Percentiles rank a stretch among this genome's conserved stretches.
phyloP scores from a whole-genome alignment of 495 filamentous ascomycete species.

The Aspergillus heteromorphus region DNA sequence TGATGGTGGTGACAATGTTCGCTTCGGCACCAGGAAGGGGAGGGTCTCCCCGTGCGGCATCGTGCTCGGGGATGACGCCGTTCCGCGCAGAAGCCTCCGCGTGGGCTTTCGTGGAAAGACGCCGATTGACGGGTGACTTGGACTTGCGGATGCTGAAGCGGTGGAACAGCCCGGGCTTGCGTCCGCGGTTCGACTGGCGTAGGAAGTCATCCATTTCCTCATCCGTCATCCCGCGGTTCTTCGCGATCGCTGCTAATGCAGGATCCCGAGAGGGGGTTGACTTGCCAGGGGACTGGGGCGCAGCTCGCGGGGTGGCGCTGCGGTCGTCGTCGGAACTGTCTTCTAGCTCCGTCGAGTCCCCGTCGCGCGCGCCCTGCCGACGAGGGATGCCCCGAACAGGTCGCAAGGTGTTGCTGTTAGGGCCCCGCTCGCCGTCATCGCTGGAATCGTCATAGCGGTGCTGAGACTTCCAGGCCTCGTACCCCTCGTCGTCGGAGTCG shows the following conservation, averaged over 20 bases:
- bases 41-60: conserved; percentile 18
- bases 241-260: conserved; percentile 36
- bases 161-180: conserved; percentile 35
- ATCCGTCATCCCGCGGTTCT: conserved; percentile 38
- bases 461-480: conserved; percentile 38
- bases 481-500: conserved; percentile 61
- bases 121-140: conserved; percentile 31
- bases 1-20: conserved; percentile 14
- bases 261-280: conserved; percentile 20
- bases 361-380: conserved; percentile 43
- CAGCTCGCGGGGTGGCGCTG: conserved; percentile 6
- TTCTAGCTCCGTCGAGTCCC: conserved; percentile 66
- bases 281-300: conserved; percentile 1
- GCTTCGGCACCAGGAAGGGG: conserved; percentile 14
- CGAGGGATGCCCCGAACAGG: conserved; percentile 64
- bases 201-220: conserved; percentile 37
- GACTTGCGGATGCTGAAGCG: conserved; percentile 36
- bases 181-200: conserved; percentile 28
- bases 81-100: conserved; percentile 28
- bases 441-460: conserved; percentile 82
- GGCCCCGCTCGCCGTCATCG: conserved; percentile 55
- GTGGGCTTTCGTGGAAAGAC: conserved; percentile 18
- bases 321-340: conserved; percentile 51
- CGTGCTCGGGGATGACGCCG: no score
- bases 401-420: conserved; percentile 33